Percentiles rank a stretch among this genome's conserved stretches.
Conservation (phyloP, 495 filamentous ascomycete genomes). For the Daldinia concentrica region DNA sequence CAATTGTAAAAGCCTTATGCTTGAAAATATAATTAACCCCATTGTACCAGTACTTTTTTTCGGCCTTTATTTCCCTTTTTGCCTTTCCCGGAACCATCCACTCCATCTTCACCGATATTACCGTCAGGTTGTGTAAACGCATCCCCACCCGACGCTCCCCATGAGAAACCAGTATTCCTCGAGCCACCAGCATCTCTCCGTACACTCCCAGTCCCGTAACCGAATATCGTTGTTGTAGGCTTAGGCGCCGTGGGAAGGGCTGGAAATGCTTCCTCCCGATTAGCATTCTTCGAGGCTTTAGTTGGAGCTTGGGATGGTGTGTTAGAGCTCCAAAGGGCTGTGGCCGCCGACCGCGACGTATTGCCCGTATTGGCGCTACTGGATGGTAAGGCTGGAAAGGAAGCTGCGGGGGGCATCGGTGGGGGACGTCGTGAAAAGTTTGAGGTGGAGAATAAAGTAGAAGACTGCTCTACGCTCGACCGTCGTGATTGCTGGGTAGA, state of each 20-base stretch:
- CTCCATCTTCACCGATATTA: slow-evolving; percentile 49
- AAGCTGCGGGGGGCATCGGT: slow-evolving; percentile 46
- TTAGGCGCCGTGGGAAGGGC: slow-evolving; percentile 81
- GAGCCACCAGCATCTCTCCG: slow-evolving; percentile 67
- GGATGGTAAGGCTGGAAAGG: slow-evolving; percentile 72
- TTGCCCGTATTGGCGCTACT: slow-evolving; percentile 6
- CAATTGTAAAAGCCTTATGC: too few species aligned
- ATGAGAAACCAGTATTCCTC: slow-evolving; percentile 53
- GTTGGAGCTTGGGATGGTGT: slow-evolving; percentile 44
- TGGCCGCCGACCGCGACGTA: slow-evolving; percentile 41
- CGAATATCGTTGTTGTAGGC: slow-evolving; percentile 81
- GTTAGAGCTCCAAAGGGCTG: slow-evolving; percentile 33
- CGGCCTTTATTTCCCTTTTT: slow-evolving; percentile 82
- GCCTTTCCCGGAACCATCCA: slow-evolving; percentile 52
- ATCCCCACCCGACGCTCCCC: slow-evolving; percentile 41
- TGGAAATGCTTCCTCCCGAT: slow-evolving; percentile 73
- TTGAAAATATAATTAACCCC: slow-evolving; percentile 49
- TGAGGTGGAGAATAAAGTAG: slow-evolving; percentile 28
- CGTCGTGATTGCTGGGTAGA: slow-evolving; percentile 52
- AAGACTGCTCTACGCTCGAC: slow-evolving; percentile 39
- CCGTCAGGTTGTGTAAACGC: slow-evolving; percentile 10
- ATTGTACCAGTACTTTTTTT: slow-evolving; percentile 78
- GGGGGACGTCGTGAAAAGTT: slow-evolving; percentile 54
- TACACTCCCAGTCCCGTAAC: slow-evolving; percentile 76
- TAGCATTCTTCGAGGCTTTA: slow-evolving; percentile 30